Evolutionary conservation across 129 eudicot genomes (phyloP).

Genomic region (Oenanthe sinensis): DNA sequence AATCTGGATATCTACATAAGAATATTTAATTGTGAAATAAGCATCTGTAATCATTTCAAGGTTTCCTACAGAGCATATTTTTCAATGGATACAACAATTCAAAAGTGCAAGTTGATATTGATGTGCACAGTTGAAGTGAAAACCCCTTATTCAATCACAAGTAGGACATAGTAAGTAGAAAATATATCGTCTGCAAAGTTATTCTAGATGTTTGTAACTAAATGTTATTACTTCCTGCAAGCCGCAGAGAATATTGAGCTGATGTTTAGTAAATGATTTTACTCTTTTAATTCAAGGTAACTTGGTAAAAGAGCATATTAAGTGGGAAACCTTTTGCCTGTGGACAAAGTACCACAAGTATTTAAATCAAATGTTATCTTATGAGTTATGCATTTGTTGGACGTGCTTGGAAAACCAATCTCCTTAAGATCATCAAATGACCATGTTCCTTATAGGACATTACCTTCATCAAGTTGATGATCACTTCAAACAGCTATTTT

Average conservation of each 20-base stretch:
- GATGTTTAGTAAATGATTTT: background rate
- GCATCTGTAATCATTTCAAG: background rate
- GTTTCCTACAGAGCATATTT: background rate
- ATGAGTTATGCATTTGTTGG: too few relatives aligned
- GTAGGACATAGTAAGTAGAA: background rate
- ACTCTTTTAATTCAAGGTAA: background rate
- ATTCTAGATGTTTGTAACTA: background rate
- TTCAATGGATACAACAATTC: conserved; percentile 1
- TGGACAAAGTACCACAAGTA: background rate
- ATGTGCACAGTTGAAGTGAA: background rate
- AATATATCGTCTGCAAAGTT: background rate
- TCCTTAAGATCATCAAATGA: background rate
- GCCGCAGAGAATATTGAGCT: background rate
- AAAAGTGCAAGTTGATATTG: conserved; percentile 5
- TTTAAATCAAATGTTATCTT: background rate
- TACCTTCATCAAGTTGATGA: background rate
- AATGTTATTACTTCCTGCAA: background rate
- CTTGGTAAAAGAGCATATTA: background rate
- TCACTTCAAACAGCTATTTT: background rate
- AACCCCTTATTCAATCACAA: background rate
- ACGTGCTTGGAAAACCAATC: background rate
- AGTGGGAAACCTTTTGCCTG: background rate
- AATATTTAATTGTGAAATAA: conserved; percentile 14
- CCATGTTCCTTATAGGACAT: background rate
- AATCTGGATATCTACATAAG: conserved; percentile 45